Base-by-base conservation (phyloP, 768 basidiomycete species). In the Sutorius australiensis region DNA sequence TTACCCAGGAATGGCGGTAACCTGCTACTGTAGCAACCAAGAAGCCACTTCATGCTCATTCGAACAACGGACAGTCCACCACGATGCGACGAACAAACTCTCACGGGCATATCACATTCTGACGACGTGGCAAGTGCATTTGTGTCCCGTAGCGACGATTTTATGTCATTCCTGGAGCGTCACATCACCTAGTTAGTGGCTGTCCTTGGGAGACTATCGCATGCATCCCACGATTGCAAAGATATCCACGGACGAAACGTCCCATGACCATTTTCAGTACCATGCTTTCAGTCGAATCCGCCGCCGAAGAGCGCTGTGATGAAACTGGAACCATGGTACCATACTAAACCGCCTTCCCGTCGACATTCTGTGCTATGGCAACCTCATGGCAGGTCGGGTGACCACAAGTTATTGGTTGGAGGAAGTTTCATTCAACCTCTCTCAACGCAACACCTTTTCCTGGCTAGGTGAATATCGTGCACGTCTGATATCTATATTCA, bases 391-490 rank as follows among this genome's bases (percentile, higher is more conserved):
- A 46, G 16, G 6, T 24, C 21, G 17, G 34, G 1, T 14, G 12
- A 38, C 51, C 33, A 48, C 6, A 39, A 50, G 56, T 51, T 16
- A 37, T 51, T 48, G 37, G 50, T 43, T 55, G 11, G 51, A 64
- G 40, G 55, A 51, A 14, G 8, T 39, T 24, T 46, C 48, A 5
- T 34, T 46, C 39, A 33, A 55, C 14, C 46, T 57, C 28, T 50
- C 55, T 8, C 31, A 24, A 47, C n/a, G 39, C 41, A 57, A 45
- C 28, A 32, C 32, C 19, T 48, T 60, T 50, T 57, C 57, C 3
- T 53, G 53, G 51, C 30, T 62, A 11, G 12, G 51, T 36, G 11
- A 60, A 60, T 17, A 47, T 49, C 10, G 57, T 51, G n/a, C 55
- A 53, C 8, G 39, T 24, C 34, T 37, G 33, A 40, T 54, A 38